These are phyloP conservation scores for Lycium barbarum DNA, from an alignment of 257 asterid species.

Conservation along the genomic window DNA sequence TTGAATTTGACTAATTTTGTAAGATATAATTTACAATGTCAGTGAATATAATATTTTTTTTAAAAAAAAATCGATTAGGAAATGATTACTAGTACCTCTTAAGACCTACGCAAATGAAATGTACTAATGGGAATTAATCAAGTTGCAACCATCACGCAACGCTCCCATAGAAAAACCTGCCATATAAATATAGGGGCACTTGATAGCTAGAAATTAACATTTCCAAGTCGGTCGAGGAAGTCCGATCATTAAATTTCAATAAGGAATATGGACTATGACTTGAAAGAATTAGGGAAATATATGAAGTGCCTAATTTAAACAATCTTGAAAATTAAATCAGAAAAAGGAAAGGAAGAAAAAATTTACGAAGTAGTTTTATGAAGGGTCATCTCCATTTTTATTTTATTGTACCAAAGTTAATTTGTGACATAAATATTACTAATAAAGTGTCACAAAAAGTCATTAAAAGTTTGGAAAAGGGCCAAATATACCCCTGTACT, in stretches of 20 bases:
- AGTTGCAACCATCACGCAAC: slow-evolving; percentile 7
- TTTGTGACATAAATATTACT: too few relatives aligned
- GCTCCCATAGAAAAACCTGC: slow-evolving; percentile 24
- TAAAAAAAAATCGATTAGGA: neutral
- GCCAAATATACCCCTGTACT: too few relatives aligned
- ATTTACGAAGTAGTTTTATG: too few relatives aligned
- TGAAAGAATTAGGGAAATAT: neutral
- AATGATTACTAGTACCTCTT: neutral
- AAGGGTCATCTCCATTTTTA: too few relatives aligned
- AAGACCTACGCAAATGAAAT: neutral
- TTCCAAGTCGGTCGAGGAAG: neutral
- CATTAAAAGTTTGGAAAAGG: too few relatives aligned
- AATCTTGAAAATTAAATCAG: neutral
- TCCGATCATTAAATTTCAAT: neutral
- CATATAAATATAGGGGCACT: neutral
- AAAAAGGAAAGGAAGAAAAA: neutral
- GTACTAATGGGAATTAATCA: neutral
- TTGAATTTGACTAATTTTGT: neutral
- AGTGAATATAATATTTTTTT: neutral
- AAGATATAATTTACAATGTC: neutral
- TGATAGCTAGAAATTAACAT: neutral
- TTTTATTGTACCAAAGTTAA: too few relatives aligned
- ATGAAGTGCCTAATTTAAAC: neutral
- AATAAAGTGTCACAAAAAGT: too few relatives aligned
- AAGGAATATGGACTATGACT: neutral